Percentiles rank a stretch among this genome's conserved stretches.
phyloP scores from a whole-genome alignment of 2,329 filamentous ascomycete genomes.

The Paecilomyces variotii region DNA sequence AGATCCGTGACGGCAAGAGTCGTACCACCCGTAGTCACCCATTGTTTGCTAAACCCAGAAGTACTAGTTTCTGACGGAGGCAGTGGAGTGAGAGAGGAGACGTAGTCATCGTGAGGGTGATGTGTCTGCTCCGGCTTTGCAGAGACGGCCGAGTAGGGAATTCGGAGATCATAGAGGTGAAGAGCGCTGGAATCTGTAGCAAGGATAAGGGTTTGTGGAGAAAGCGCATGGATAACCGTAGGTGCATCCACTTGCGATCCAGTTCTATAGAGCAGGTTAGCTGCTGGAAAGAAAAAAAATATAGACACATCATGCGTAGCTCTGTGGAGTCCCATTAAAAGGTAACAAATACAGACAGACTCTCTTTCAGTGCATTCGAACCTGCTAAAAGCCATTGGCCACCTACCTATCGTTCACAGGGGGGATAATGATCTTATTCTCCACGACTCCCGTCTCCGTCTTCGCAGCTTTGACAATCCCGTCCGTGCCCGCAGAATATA shows the following conservation, averaged over 20 bases:
- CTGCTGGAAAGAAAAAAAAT: background rate
- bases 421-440: slow-evolving; percentile 75
- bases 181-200: slow-evolving; percentile 85
- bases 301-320: background rate
- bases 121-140: slow-evolving; percentile 69
- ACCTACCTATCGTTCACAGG: slow-evolving; percentile 33
- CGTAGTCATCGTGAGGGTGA: slow-evolving; percentile 84
- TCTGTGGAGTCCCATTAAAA: background rate
- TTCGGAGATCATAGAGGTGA: slow-evolving; percentile 78
- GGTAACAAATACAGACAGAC: background rate
- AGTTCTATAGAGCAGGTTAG: slow-evolving; percentile 22
- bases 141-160: slow-evolving; percentile 44
- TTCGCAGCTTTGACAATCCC: slow-evolving; percentile 56
- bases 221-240: slow-evolving; percentile 72
- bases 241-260: slow-evolving; percentile 58
- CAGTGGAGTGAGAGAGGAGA: slow-evolving; percentile 78
- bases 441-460: slow-evolving; percentile 56
- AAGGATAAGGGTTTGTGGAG: slow-evolving; percentile 78
- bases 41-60: slow-evolving; percentile 86
- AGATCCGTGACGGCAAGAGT: slow-evolving; percentile 87
- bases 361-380: background rate
- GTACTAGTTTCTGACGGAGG: slow-evolving; percentile 74
- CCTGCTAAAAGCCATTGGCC: background rate
- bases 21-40: slow-evolving; percentile 85
- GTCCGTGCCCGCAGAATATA: slow-evolving; percentile 55